Evolutionary conservation across 371 early-diverging fungal genomes (phyloP), one percentile per base, ranked within the genome.

Genomic region (Rhizopus sp.): DNA sequence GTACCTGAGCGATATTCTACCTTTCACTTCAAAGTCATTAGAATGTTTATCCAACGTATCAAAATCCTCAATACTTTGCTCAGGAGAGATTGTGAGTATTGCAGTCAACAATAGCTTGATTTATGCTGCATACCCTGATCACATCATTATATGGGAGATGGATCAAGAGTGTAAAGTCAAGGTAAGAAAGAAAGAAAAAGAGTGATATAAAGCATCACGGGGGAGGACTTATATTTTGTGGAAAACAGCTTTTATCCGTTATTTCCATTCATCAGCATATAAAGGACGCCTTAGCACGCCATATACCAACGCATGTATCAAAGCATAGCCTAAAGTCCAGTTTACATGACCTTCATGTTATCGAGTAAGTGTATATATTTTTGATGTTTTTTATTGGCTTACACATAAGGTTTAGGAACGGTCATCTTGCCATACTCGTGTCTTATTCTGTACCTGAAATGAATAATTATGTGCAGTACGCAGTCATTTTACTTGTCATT

Each of bases 401-500:
- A 23, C 23, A 23, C 23, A 23, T 23, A 23, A 23, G 23, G 23
- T 5, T 16, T 58, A 63, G 64, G 12, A 53, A 63, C 16, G 32
- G 42, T 5, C 45, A 53, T 6, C 4, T 58, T 23, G 42, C 50
- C 0, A 3, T 55, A 12, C 16, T 63, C 1, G 50, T 50, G 13
- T 54, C 59, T 0, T 63, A 63, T 32, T 37, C 44, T 7, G 33
- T 59, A 12, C 59, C 59, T 45, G 59, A 23, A 5, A 34, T 59
- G 38, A 44, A 46, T 5, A 50, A 58, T 23, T 63, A 59, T 16
- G 33, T 58, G 23, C 64, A 63, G 34, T 63, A 44, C 8, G 59
- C 54, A 5, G 32, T 55, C 13, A 45, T 63, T 17, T 16, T 34
- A 38, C 15, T 49, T 34, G 17, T 0, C 32, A 8, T 34, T 13